Conservation (phyloP, 495 filamentous ascomycete genomes). For the Penicillium salamii region DNA sequence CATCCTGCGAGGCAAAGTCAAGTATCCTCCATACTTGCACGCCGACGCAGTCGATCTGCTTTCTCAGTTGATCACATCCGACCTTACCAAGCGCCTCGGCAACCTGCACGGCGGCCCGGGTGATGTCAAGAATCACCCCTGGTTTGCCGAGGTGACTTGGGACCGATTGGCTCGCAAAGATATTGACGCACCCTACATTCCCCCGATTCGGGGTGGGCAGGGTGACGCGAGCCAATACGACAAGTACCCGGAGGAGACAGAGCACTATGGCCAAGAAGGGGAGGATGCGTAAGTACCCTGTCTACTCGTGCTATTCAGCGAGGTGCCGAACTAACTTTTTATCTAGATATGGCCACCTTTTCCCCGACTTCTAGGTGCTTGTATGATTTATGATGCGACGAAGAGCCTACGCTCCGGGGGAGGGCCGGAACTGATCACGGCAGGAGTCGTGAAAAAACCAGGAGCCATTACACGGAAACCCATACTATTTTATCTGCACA, state of each 20-base stretch:
- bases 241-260: constrained; percentile 94
- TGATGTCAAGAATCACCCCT: constrained; percentile 92
- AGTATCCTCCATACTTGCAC: constrained; percentile 93
- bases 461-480: constrained; percentile 19
- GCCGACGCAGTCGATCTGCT: constrained; percentile 91
- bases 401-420: constrained; percentile 23
- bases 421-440: constrained; percentile 12
- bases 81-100: constrained; percentile 91
- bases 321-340: constrained; percentile 6
- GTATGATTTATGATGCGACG: constrained; percentile 42
- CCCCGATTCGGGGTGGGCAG: constrained; percentile 88
- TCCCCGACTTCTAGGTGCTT: constrained; percentile 63
- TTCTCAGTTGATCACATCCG: constrained; percentile 86
- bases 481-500: constrained; percentile 1
- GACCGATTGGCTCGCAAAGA: constrained; percentile 89
- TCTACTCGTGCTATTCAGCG: neutral
- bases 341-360: constrained; percentile 64
- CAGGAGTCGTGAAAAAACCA: constrained; percentile 19
- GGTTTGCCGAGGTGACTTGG: constrained; percentile 98
- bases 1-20: constrained; percentile 87
- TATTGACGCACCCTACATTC: constrained; percentile 97
- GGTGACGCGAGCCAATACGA: constrained; percentile 98
- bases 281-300: constrained; percentile 72
- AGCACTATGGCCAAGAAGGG: constrained; percentile 76
- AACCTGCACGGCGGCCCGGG: constrained; percentile 89